Evolutionary conservation across 306 rosid species (phyloP).

Genomic region (Prunus davidiana): DNA sequence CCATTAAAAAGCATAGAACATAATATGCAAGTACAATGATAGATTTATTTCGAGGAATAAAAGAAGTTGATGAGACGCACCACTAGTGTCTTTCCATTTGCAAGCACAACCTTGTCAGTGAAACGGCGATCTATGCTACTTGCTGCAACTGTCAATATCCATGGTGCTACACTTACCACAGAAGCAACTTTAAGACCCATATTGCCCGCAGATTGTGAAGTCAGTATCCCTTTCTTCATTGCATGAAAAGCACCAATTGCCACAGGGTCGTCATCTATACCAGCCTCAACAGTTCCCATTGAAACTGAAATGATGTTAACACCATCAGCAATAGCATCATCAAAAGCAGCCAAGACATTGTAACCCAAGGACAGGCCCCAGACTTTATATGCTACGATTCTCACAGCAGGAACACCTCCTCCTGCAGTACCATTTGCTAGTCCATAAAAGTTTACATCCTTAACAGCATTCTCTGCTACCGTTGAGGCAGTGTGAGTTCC

Average conservation of each 20-base stretch:
- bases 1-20: too few relatives aligned
- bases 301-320: conserved; percentile 40
- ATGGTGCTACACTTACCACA: too few relatives aligned
- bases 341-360: conserved; percentile 41
- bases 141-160: too few relatives aligned
- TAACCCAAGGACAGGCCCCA: background rate
- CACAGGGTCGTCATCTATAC: background rate
- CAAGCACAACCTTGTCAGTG: too few relatives aligned
- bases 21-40: too few relatives aligned
- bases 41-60: too few relatives aligned
- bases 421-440: conserved; percentile 26
- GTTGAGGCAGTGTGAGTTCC: conserved; percentile 36
- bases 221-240: too few relatives aligned
- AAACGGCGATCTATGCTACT: too few relatives aligned
- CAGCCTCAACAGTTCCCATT: accelerated
- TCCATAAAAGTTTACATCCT: conserved; percentile 7
- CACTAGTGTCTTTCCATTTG: too few relatives aligned
- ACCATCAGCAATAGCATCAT: conserved; percentile 55
- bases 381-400: conserved; percentile 25
- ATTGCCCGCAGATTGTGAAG: too few relatives aligned
- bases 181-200: too few relatives aligned
- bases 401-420: conserved; percentile 38
- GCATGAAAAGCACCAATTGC: conserved; percentile 36
- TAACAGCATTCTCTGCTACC: conserved; percentile 25
- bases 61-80: too few relatives aligned